A percentile compares a stretch with the other conserved stretches of the same genome.
These are phyloP conservation scores for Monarda citriodora DNA, from an alignment of 305 asterid species.

Conservation along the genomic window DNA sequence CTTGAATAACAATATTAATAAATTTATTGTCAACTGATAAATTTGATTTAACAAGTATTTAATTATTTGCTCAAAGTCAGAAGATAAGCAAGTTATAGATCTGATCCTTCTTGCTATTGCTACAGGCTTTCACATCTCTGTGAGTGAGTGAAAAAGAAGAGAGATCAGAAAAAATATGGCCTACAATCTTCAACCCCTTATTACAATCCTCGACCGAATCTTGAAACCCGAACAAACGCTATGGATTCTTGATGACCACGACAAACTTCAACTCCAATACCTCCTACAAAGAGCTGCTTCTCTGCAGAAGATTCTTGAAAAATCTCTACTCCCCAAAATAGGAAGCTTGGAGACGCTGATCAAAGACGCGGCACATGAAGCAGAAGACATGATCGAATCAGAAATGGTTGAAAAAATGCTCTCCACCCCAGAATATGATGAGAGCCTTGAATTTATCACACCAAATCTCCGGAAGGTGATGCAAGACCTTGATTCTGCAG, in stretches of 20 bases:
- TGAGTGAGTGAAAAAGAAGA: neutral
- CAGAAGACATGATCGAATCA: conserved; percentile 20
- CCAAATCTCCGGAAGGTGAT: conserved; percentile 16
- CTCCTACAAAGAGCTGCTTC: conserved; percentile 15
- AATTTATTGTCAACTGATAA: too few relatives aligned
- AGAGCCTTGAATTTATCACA: neutral
- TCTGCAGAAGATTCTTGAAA: conserved; percentile 13
- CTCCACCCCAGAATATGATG: neutral
- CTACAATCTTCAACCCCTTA: conserved; percentile 18
- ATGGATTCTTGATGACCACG: conserved; percentile 10
- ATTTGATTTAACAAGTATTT: too few relatives aligned
- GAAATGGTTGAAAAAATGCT: neutral
- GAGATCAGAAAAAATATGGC: conserved; percentile 15
- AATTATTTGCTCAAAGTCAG: too few relatives aligned
- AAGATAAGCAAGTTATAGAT: too few relatives aligned
- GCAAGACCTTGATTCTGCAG: conserved; percentile 6
- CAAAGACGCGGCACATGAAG: conserved; percentile 13
- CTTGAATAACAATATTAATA: too few relatives aligned
- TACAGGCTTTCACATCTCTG: too few relatives aligned
- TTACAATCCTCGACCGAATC: conserved; percentile 14
- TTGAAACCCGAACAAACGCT: conserved; percentile 2
- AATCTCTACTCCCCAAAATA: neutral
- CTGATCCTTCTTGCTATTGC: too few relatives aligned
- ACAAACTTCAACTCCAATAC: conserved; percentile 14
- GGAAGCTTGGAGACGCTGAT: conserved; percentile 20